Base-by-base conservation (phyloP, 2,329 filamentous ascomycete species). In the Atkinsonella hypoxylon region DNA sequence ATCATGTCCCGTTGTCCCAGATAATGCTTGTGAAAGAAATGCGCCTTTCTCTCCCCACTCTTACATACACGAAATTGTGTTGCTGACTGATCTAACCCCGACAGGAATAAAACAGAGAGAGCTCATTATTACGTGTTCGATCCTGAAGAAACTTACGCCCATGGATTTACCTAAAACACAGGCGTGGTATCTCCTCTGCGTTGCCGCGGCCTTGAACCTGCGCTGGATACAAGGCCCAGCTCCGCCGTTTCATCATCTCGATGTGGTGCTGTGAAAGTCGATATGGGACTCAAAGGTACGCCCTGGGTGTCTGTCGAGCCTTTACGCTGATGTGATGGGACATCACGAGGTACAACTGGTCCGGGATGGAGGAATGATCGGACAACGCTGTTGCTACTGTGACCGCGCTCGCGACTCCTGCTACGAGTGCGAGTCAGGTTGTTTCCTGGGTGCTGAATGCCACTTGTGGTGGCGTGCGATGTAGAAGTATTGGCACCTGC, bases 341-440 rank as follows among this genome's bases (percentile, higher is more conserved):
- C 53, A 15, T 65, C 61, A 8, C 60, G 64, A 15, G 64, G 63
- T 5, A 71, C 56, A 9, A 62, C 62, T 0, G 75, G 75, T 0
- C 75, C 75, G 0, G 73, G 75, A 45, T 75, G 75, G 12, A 78
- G 60, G 26, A 78, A 64, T 46, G 71, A 67, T 5, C 70, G 62
- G 26, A 77, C 58, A 4, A 77, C 55, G 55, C 70, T 74, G 53
- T 67, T 67, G 45, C 70, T 68, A 38, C 59, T 56, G n/a, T 67
- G 57, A 36, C 61, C 60, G 31, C 61, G 68, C 48, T 67, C 67
- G 26, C 65, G 64, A 52, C 68, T 69, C 47, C 64, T 64, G 55
- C 66, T 72, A 15, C 66, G 64, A 17, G 63, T 63, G 12, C 65
- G 64, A 3, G 60, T 60, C 39, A 58, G 54, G 22, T 60, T 59